Evolutionary conservation across 2,329 filamentous ascomycete species (phyloP).

Genomic region (Xylaria sp.): DNA sequence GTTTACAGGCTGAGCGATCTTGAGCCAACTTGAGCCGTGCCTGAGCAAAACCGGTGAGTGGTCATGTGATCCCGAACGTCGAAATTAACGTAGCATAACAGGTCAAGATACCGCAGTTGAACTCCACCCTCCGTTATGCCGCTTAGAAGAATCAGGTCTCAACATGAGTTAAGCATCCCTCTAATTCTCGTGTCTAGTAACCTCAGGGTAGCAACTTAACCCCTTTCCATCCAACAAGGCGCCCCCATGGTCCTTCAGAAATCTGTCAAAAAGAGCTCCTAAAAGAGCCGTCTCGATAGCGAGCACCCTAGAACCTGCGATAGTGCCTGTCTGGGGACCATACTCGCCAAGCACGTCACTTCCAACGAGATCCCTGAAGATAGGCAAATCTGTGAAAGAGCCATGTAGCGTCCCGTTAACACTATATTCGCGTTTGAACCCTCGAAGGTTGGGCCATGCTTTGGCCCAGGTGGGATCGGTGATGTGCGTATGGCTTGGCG

Average conservation of each 20-base stretch:
- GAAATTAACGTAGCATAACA: too few relatives aligned
- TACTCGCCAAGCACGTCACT: background rate
- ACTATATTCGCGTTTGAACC: slow-evolving; percentile 28
- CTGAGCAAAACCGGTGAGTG: too few relatives aligned
- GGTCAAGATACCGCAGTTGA: too few relatives aligned
- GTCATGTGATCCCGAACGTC: too few relatives aligned
- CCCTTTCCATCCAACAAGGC: slow-evolving; percentile 29
- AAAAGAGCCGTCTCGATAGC: slow-evolving; percentile 23
- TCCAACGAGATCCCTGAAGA: slow-evolving; percentile 20
- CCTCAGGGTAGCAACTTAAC: slow-evolving; percentile 23
- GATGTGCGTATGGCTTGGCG: slow-evolving; percentile 19
- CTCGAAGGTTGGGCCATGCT: slow-evolving; percentile 24
- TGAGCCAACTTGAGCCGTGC: too few relatives aligned
- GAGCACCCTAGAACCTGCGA: slow-evolving; percentile 19
- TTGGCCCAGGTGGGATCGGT: slow-evolving; percentile 23
- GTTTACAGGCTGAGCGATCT: too few relatives aligned
- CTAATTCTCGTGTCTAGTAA: slow-evolving; percentile 14
- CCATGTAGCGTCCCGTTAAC: slow-evolving; percentile 35
- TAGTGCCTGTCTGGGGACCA: slow-evolving; percentile 1
- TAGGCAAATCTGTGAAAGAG: slow-evolving; percentile 20
- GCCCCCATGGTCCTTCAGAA: slow-evolving; percentile 26
- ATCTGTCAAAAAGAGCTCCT: slow-evolving; percentile 24
- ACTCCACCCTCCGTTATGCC: too few relatives aligned
- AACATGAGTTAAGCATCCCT: background rate
- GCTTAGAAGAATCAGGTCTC: background rate